phyloP scores from a whole-genome alignment of 805 yeast genomes.

The Candida easanensis region DNA sequence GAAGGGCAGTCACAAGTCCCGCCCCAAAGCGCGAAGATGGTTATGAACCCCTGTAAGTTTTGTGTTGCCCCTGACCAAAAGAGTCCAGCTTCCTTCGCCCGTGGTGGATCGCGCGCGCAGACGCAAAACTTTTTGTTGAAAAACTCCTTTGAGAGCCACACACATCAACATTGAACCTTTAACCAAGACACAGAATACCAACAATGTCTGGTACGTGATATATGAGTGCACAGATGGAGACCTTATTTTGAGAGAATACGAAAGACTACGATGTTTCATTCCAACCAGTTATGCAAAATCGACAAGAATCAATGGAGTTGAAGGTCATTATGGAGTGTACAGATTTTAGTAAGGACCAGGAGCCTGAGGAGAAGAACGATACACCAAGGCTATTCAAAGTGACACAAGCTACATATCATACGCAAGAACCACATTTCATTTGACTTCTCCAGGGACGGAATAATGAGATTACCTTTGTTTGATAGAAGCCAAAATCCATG shows the following conservation, averaged over 20 bases:
- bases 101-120: slow-evolving; percentile 14
- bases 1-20: neutral
- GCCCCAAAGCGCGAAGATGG: neutral
- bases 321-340: no score
- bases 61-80: slow-evolving; percentile 1
- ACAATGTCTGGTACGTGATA: slow-evolving; percentile 29
- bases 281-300: no score
- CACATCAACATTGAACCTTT: slow-evolving; percentile 5
- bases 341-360: no score
- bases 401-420: no score
- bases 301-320: no score
- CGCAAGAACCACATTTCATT: no score
- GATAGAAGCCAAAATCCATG: no score
- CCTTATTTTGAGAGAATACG: neutral
- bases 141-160: slow-evolving; percentile 16
- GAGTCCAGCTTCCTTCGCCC: neutral
- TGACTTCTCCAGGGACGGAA: no score
- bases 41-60: neutral
- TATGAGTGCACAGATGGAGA: neutral
- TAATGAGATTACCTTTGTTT: no score
- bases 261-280: no score
- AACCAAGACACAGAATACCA: slow-evolving; percentile 21
- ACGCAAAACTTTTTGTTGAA: slow-evolving; percentile 30
- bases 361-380: no score
- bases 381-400: no score